Base-by-base conservation (phyloP, 2,329 filamentous ascomycete species). In the Zymoseptoria passerinii region DNA sequence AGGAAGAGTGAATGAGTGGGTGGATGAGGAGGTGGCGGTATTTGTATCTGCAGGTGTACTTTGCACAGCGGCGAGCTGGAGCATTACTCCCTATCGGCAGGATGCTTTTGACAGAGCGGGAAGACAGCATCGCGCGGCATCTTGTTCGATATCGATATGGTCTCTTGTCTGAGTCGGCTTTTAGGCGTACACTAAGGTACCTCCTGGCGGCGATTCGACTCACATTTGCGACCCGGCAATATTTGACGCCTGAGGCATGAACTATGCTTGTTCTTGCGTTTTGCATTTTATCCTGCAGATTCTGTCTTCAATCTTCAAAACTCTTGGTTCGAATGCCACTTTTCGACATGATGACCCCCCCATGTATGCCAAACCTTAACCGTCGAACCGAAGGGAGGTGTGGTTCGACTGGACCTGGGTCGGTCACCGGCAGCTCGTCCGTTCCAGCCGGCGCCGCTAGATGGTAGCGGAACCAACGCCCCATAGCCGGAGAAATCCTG, bases 1-100 rank as follows among this genome's bases (percentile, higher is more conserved):
- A 79, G 49, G 76, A 79, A 28, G 75, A 77, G 55, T 68, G 63
- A 58, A 55, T 52, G 48, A 28, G 35, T 19, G 35, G n/a, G 35
- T 13, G 10, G 35, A 44, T 16, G 13, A 23, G 35, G 35, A 44
- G 35, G n/a, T 13, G 35, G 5, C 3, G 13, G 35, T 44, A 44
- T 44, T 44, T 44, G 35, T 44, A 44, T 44, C 16, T 44, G 35
- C 10, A 6, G 35, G 35, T 44, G 35, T 13, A 44, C 35, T 44
- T 44, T 44, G 35, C 35, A 44, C 16, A 44, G 35, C 9, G 35
- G 35, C 35, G 35, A 44, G 35, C 3, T 3, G 13, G 6, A 13
- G 35, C 35, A n/a, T n/a, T 16, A 3, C 16, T 44, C 13, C 35
- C 13, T n/a, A n/a, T 13, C 10, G 23, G 10, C 28, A 29, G 28